Evolutionary conservation across 2,329 filamentous ascomycete genomes (phyloP).

Genomic region (Fusarium irregulare): DNA sequence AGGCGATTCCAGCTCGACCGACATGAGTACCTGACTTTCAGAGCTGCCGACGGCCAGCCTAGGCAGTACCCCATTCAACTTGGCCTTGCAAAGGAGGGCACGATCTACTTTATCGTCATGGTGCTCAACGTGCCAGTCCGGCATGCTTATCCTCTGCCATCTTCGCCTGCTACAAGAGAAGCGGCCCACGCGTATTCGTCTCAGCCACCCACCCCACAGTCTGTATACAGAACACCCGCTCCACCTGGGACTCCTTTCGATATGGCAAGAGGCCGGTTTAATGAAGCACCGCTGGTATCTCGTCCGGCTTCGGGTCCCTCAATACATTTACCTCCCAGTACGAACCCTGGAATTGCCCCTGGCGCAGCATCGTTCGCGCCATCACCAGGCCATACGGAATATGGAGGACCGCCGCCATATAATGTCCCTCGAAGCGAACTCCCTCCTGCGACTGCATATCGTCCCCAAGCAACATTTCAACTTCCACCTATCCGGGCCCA

Average conservation of each 20-base stretch:
- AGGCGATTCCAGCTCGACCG: constrained; percentile 64
- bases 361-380: constrained; percentile 55
- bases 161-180: constrained; percentile 59
- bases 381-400: constrained; percentile 59
- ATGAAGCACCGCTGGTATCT: constrained; percentile 47
- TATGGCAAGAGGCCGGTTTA: constrained; percentile 55
- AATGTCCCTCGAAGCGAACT: constrained; percentile 66
- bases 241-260: constrained; percentile 63
- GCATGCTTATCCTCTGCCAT: constrained; percentile 56
- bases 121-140: constrained; percentile 55
- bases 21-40: constrained; percentile 67
- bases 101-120: constrained; percentile 71
- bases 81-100: constrained; percentile 69
- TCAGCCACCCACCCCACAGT: constrained; percentile 46
- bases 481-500: constrained; percentile 61
- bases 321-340: constrained; percentile 51
- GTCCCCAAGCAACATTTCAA: constrained; percentile 55
- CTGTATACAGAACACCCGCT: constrained; percentile 56
- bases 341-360: constrained; percentile 31
- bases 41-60: constrained; percentile 62
- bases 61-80: constrained; percentile 63
- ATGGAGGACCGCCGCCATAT: constrained; percentile 60
- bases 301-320: constrained; percentile 43
- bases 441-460: constrained; percentile 48
- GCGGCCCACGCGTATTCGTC: constrained; percentile 57